phyloP scores from a whole-genome alignment of 164 flowering plant genomes.

The Echeveria elegans region DNA sequence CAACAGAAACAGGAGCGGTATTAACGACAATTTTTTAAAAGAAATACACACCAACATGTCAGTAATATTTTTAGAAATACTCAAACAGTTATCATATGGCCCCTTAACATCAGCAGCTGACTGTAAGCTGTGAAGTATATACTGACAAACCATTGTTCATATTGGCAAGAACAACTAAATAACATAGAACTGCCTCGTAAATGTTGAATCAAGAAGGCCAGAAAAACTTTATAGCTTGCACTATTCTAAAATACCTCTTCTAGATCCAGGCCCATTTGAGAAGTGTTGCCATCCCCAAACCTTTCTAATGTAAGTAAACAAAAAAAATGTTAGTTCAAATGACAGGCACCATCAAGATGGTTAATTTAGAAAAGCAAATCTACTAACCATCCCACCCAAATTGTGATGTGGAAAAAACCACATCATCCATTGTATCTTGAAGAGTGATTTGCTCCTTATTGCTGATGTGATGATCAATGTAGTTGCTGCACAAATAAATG shows the following conservation, averaged over 20 bases:
- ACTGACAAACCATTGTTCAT: neutral
- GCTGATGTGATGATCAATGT: conserved; percentile 93
- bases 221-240: neutral
- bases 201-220: neutral
- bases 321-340: conserved; percentile 12
- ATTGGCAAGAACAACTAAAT: neutral
- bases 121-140: neutral
- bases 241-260: conserved; percentile 58
- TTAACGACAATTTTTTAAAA: neutral
- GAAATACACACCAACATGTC: neutral
- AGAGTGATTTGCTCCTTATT: conserved; percentile 94
- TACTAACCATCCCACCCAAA: conserved; percentile 94
- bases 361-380: neutral
- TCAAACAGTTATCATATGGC: neutral
- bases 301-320: conserved; percentile 48
- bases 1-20: conserved; percentile 9
- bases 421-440: conserved; percentile 88
- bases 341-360: neutral
- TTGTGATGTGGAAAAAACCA: conserved; percentile 74
- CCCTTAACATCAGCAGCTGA: neutral
- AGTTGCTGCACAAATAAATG: conserved; percentile 65
- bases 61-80: neutral
- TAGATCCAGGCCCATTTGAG: conserved; percentile 79
- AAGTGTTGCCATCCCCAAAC: conserved; percentile 93
- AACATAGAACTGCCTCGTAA: neutral